A percentile compares a stretch with the other conserved stretches of the same genome.
Conservation (phyloP, 2,329 filamentous ascomycete genomes). For the Pyricularia sp. region DNA sequence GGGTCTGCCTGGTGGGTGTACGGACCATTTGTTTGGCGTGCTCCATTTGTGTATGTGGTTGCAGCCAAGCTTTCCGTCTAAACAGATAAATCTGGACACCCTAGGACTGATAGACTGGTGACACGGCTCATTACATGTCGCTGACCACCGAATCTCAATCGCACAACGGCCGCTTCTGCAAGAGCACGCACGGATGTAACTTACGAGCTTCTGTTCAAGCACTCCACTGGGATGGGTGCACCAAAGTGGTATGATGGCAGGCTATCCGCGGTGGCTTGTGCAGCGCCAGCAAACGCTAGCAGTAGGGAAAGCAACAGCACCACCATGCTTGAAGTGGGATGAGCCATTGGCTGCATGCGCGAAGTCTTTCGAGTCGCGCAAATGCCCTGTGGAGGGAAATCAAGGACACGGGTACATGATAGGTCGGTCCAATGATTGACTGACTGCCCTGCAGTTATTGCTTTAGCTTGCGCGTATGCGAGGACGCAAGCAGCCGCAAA, state of each 20-base stretch:
- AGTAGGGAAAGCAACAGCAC: conserved; percentile 4
- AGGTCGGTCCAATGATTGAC: neutral
- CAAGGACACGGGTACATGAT: neutral
- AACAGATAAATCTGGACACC: neutral
- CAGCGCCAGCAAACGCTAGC: conserved; percentile 6
- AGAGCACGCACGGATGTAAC: conserved; percentile 17
- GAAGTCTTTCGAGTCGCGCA: neutral
- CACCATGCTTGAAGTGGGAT: neutral
- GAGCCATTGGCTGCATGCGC: neutral
- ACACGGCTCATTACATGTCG: neutral
- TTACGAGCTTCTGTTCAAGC: conserved; percentile 61
- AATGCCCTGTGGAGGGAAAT: neutral
- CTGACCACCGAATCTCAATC: neutral
- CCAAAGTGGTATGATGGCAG: conserved; percentile 53
- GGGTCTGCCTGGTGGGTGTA: neutral
- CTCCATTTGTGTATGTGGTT: neutral
- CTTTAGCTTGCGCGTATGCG: neutral
- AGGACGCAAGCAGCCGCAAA: neutral
- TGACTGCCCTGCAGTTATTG: neutral
- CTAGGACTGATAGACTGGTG: neutral
- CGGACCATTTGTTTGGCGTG: neutral
- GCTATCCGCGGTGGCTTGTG: conserved; percentile 21
- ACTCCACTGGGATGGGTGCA: conserved; percentile 55
- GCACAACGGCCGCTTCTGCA: neutral
- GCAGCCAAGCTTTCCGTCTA: neutral